Evolutionary conservation across 345 rosid species (phyloP).

Genomic region (Hypericum androsaemum): DNA sequence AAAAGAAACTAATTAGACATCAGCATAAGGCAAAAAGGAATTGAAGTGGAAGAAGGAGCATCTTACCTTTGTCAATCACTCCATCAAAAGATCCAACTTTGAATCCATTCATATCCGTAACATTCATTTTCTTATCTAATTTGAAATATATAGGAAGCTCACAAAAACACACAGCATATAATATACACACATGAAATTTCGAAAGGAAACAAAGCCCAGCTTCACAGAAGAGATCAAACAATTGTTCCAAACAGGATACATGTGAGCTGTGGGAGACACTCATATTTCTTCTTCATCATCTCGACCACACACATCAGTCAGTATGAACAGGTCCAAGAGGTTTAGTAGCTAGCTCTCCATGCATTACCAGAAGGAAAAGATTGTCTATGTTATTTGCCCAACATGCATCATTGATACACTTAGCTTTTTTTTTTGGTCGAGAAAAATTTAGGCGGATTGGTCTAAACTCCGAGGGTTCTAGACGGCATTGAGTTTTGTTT

Average conservation of each 20-base stretch:
- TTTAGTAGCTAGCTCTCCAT: too few species aligned
- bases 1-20: slow-evolving; percentile 9
- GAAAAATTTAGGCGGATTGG: too few species aligned
- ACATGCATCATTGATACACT: too few species aligned
- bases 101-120: slow-evolving; percentile 82
- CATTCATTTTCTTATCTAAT: slow-evolving; percentile 86
- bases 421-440: too few species aligned
- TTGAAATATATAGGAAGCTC: slow-evolving; percentile 25
- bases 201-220: neutral
- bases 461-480: too few species aligned
- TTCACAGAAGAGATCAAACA: neutral
- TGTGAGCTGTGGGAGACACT: slow-evolving; percentile 61
- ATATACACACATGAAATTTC: neutral
- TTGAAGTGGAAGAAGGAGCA: neutral
- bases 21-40: slow-evolving; percentile 4
- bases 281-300: slow-evolving; percentile 65
- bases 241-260: slow-evolving; percentile 42
- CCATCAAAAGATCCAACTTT: slow-evolving; percentile 55
- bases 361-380: too few species aligned
- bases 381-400: too few species aligned
- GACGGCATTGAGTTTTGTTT: too few species aligned
- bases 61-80: slow-evolving; percentile 77
- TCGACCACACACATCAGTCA: too few species aligned
- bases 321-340: too few species aligned
- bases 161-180: slow-evolving; percentile 6